Evolutionary conservation across 306 rosid genomes (phyloP).

Genomic region (Canavalia ensiformis): DNA sequence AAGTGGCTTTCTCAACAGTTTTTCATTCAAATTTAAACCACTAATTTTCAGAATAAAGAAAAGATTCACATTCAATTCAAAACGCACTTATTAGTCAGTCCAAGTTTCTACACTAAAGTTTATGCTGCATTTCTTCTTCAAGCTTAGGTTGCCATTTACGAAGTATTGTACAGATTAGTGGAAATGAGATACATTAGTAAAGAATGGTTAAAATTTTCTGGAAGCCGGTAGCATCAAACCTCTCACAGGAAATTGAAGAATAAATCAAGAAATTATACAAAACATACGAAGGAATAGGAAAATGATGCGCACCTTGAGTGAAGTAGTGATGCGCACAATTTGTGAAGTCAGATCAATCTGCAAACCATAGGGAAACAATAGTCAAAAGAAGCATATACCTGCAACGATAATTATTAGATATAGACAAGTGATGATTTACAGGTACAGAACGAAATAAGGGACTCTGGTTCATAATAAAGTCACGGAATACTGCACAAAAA

Average conservation of each 20-base stretch:
- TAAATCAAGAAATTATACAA: background rate
- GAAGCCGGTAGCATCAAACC: slow-evolving; percentile 20
- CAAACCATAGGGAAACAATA: slow-evolving; percentile 30
- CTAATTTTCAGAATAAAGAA: slow-evolving; percentile 2
- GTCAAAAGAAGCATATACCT: slow-evolving; percentile 37
- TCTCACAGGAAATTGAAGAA: slow-evolving; percentile 25
- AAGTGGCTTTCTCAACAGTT: background rate
- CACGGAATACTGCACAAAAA: background rate
- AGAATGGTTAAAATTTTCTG: background rate
- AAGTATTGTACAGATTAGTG: background rate
- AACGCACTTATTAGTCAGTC: slow-evolving; percentile 15
- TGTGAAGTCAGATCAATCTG: slow-evolving; percentile 96
- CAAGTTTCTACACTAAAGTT: slow-evolving; percentile 16
- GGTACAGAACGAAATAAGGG: background rate
- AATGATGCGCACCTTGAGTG: slow-evolving; percentile 72
- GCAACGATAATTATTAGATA: slow-evolving; percentile 1
- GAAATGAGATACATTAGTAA: slow-evolving; percentile 14
- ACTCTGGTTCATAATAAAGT: background rate
- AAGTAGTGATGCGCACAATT: slow-evolving; percentile 75
- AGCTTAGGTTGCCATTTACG: slow-evolving; percentile 24
- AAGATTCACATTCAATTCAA: background rate
- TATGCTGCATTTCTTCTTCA: slow-evolving; percentile 33
- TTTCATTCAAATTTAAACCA: slow-evolving; percentile 18
- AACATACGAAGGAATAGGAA: background rate
- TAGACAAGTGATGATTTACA: background rate